Evolutionary conservation across 352 stramenopile species (phyloP).

Genomic region (Pythium graminicola): DNA sequence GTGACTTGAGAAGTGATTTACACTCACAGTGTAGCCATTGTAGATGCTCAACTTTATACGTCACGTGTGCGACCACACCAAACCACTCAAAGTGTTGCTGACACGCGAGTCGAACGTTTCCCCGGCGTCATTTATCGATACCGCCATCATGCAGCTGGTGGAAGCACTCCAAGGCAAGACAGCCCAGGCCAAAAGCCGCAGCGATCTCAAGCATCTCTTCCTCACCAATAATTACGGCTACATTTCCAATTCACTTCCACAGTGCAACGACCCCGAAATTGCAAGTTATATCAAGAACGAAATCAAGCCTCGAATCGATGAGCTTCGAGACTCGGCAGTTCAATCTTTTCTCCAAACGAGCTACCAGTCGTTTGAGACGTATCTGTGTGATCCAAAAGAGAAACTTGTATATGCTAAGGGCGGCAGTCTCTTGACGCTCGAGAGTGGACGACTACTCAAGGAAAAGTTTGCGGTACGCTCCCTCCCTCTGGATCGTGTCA

Average conservation of each 20-base stretch:
- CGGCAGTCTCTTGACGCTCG: constrained; percentile 76
- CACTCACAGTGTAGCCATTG: not conserved
- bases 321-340: constrained; percentile 80
- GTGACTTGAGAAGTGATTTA: not conserved
- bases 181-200: constrained; percentile 43
- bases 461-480: constrained; percentile 82
- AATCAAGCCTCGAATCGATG: constrained; percentile 79
- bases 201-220: constrained; percentile 80
- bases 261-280: constrained; percentile 46
- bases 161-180: constrained; percentile 49
- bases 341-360: constrained; percentile 79
- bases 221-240: constrained; percentile 93
- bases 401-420: constrained; percentile 85
- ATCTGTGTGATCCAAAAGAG: constrained; percentile 71
- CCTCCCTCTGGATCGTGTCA: no score
- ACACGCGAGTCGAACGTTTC: constrained; percentile 45
- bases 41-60: constrained; percentile 74
- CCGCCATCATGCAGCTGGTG: constrained; percentile 60
- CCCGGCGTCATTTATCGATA: constrained; percentile 50
- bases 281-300: constrained; percentile 45
- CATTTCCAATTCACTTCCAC: constrained; percentile 71
- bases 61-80: constrained; percentile 61
- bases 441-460: constrained; percentile 89
- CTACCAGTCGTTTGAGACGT: constrained; percentile 54
- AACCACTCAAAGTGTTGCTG: constrained; percentile 51